Base-by-base conservation (phyloP, 352 stramenopile species). In the Pythium aristosporum region DNA sequence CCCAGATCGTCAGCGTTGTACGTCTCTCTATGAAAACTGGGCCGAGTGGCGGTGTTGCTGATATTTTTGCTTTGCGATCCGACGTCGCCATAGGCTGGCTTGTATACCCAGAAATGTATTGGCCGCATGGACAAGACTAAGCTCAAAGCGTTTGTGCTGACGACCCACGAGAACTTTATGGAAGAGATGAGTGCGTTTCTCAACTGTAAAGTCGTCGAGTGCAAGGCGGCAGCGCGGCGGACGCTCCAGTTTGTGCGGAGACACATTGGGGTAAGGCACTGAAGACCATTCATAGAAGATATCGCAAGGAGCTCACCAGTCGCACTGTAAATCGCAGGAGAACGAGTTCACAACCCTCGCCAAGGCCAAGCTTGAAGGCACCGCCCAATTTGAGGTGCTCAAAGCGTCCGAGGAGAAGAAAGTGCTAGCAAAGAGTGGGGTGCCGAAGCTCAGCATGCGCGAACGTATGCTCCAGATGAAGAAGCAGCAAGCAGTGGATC, bases 181-280 rank as follows among this genome's bases (percentile, higher is more conserved):
- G 69, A 83, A 12, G 76, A 89, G 39, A 73, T 91, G 65, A 77
- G 62, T 11, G 63, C 62, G 7, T 80, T 91, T 36, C 65, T 91
- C 9, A 84, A 82, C 56, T 91, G 82, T 61, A 85, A 82, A 59
- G 75, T 88, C 20, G 79, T 91, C 23, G 78, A 89, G 60, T 91
- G 82, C 69, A 91, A 89, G 55, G 69, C 64, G 0, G 74, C 75
- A 13, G 79, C 82, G 21, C 70, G 80, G 9, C 76, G 74, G 54
- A 76, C 67, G 39, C 73, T 87, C 21, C 82, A 88, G 57, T 71
- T 77, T 57, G 67, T 75, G 11, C 72, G 80, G 12, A 72, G 71
- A 68, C 61, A 74, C 13, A 44, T 88, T 53, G 80, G 82, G 61
- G 82, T 91, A 74, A 55, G 58, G 58, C 21, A 5, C 4, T 50